These are phyloP conservation scores for Trifolium pratense DNA, from an alignment of 306 rosid genomes.

Conservation along the genomic window DNA sequence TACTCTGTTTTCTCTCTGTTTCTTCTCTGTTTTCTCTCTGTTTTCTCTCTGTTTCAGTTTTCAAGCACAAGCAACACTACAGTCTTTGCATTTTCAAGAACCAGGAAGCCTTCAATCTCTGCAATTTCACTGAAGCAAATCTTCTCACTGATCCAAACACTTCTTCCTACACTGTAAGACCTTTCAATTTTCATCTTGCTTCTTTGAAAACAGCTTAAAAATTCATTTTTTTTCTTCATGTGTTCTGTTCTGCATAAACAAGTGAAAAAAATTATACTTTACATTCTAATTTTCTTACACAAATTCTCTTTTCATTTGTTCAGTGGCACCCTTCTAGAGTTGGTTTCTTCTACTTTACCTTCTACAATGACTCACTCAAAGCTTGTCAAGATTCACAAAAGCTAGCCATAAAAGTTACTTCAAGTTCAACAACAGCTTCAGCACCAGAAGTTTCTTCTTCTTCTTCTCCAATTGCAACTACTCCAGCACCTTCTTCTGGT, in stretches of 20 bases:
- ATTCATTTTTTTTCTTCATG: slow-evolving; percentile 17
- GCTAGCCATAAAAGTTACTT: slow-evolving; percentile 71
- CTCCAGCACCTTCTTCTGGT: slow-evolving; percentile 67
- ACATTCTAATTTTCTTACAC: slow-evolving; percentile 19
- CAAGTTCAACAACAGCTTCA: slow-evolving; percentile 36
- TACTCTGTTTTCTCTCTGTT: slow-evolving; percentile 30
- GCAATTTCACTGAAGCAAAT: slow-evolving; percentile 81
- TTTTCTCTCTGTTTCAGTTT: slow-evolving; percentile 54
- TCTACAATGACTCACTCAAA: slow-evolving; percentile 66
- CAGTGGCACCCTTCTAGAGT: slow-evolving; percentile 97
- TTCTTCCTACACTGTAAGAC: slow-evolving; percentile 64
- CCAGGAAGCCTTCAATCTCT: slow-evolving; percentile 68
- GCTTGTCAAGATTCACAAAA: slow-evolving; percentile 69
- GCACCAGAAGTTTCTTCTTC: slow-evolving; percentile 45
- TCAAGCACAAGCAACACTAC: slow-evolving; percentile 74
- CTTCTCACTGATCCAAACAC: slow-evolving; percentile 68
- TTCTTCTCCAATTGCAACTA: slow-evolving; percentile 40
- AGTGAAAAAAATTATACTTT: not conserved
- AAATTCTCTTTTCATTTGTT: slow-evolving; percentile 9
- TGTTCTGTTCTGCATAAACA: slow-evolving; percentile 25
- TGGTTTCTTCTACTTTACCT: slow-evolving; percentile 84
- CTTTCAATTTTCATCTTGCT: slow-evolving; percentile 33
- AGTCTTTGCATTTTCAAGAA: slow-evolving; percentile 92
- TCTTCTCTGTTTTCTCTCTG: not conserved
- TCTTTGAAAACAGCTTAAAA: slow-evolving; percentile 10